These are phyloP conservation scores for Xylaria sp. DNA, from an alignment of 2,329 filamentous ascomycete species.

Conservation along the genomic window DNA sequence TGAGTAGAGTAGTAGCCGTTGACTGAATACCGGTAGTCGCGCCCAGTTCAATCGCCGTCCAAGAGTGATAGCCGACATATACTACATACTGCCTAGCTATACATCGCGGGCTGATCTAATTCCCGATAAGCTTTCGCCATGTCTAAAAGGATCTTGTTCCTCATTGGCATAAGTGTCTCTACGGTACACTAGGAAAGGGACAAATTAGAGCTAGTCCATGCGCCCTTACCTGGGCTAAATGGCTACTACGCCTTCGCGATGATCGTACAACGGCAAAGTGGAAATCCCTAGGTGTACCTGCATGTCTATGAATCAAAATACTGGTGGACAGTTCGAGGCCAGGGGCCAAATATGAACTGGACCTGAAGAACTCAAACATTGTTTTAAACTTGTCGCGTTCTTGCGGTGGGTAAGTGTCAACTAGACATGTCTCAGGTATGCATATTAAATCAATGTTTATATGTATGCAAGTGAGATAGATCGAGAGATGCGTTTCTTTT, in stretches of 20 bases:
- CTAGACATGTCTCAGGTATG: slow-evolving; percentile 25
- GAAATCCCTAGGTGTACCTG: background rate
- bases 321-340: background rate
- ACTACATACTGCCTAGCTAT: background rate
- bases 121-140: no score
- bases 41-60: background rate
- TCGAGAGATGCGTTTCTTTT: slow-evolving; percentile 1
- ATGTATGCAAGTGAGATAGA: background rate
- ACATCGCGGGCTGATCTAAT: background rate
- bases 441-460: background rate
- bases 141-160: background rate
- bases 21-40: background rate
- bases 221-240: slow-evolving; percentile 21
- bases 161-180: background rate
- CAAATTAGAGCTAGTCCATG: background rate
- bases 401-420: background rate
- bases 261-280: background rate
- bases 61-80: background rate
- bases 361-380: slow-evolving; percentile 21
- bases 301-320: slow-evolving; percentile 3
- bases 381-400: slow-evolving; percentile 19
- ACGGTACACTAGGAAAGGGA: slow-evolving; percentile 12
- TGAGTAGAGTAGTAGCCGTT: background rate
- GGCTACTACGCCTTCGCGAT: slow-evolving; percentile 5
- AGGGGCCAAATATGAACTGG: background rate